Evolutionary conservation across 192 early-diverging fungal species (phyloP), one percentile per base, ranked within the genome.

Genomic region (Geranomyces michiganensis): DNA sequence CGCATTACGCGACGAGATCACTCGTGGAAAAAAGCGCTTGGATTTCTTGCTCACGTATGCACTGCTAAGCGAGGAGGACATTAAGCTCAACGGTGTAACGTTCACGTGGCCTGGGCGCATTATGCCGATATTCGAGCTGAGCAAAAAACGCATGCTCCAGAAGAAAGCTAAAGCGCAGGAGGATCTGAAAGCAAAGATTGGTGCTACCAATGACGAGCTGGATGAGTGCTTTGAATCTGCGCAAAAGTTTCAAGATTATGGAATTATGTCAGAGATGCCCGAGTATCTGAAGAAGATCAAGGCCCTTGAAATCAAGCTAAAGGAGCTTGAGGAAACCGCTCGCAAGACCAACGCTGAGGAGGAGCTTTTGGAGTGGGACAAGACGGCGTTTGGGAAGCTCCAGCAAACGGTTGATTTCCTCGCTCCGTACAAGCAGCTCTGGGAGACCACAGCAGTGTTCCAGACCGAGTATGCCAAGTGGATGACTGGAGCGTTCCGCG

Each of bases 21-120:
- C 68, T 17, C 75, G 81, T 22, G 87, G 82, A 0, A 82, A 84
- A 55, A 82, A 80, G 53, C 76, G 83, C 19, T 75, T 89, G n/a
- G 83, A 86, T 51, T 88, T 85, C 65, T 64, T 89, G 32, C 71
- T 88, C 26, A 76, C 75, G 29, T 88, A 86, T 66, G 82, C 86
- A 0, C 82, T 86, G 44, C 60, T 89, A 73, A 80, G 73, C 21
- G 86, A 88, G 56, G 86, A 89, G 55, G 81, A 88, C 67, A 89
- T 89, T 65, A 84, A 86, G 71, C 71, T 89, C 6, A 89, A 89
- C 58, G 82, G 84, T 17, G 82, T 81, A 45, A 88, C 87, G 33
- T 89, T 89, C 67, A 89, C 87, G 26, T 89, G 87, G 87, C 87
- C 87, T 5, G 78, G 77, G n/a, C 33, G 86, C 15, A 88, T 89